Evolutionary conservation across 2,329 filamentous ascomycete species (phyloP).

Genomic region (Fusarium veterinarium): DNA sequence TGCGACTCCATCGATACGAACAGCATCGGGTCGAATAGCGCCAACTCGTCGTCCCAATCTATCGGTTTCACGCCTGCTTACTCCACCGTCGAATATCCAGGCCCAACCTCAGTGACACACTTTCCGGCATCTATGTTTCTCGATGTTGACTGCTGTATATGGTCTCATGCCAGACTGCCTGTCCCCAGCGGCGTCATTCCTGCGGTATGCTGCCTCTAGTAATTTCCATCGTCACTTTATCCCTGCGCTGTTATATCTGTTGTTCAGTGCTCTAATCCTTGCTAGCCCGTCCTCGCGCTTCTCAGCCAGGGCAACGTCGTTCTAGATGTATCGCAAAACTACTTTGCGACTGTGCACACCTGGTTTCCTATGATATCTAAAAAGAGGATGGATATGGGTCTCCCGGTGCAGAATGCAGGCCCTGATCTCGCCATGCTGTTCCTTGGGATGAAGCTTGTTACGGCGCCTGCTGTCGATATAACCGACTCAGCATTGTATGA

Average conservation of each 20-base stretch:
- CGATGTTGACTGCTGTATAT: not conserved
- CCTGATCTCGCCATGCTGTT: not conserved
- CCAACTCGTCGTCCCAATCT: not conserved
- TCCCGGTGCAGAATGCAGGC: not conserved
- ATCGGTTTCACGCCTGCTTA: not conserved
- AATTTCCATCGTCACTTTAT: not conserved
- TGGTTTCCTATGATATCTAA: not conserved
- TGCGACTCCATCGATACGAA: not conserved
- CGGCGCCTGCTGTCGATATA: not conserved
- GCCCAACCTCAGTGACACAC: accelerated
- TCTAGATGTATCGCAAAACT: not conserved
- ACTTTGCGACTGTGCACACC: not conserved
- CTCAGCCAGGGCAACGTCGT: not conserved
- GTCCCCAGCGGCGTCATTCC: not conserved
- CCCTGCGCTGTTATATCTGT: not conserved
- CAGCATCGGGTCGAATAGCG: not conserved
- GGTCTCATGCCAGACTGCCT: not conserved
- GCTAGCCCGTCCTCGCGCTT: not conserved
- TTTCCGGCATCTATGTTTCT: not conserved
- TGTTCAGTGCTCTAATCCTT: not conserved
- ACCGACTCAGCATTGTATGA: not conserved
- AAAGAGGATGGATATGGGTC: not conserved
- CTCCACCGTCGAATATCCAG: accelerated
- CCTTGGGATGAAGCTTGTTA: not conserved
- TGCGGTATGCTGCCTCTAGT: not conserved